Conservation (phyloP, 2,329 filamentous ascomycete genomes). For the Fusarium equiseti region DNA sequence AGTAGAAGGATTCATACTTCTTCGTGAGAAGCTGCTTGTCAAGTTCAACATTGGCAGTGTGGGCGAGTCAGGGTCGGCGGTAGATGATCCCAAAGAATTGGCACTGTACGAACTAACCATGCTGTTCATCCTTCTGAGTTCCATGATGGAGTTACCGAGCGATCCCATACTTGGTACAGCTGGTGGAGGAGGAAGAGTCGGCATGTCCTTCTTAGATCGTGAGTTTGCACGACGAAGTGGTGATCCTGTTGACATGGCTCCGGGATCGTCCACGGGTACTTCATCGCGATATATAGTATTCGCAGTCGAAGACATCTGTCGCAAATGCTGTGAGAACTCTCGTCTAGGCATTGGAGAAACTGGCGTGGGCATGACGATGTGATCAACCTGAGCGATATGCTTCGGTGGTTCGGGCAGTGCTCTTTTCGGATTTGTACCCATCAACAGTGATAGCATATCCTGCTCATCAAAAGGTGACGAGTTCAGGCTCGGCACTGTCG, state of each 20-base stretch:
- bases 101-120: conserved; percentile 60
- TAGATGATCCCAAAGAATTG: conserved; percentile 52
- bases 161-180: conserved; percentile 25
- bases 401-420: conserved; percentile 50
- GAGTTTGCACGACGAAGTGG: conserved; percentile 40
- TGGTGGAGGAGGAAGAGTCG: conserved; percentile 7
- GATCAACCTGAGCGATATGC: conserved; percentile 46
- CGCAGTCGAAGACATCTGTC: conserved; percentile 40
- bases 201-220: conserved; percentile 30
- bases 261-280: conserved; percentile 19
- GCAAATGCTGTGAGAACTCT: conserved; percentile 34
- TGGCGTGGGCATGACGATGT: conserved; percentile 44
- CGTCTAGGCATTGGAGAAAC: conserved; percentile 47
- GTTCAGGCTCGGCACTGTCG: conserved; percentile 35
- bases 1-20: conserved; percentile 39
- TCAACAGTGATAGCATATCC: conserved; percentile 51
- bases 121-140: conserved; percentile 70
- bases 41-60: conserved; percentile 55
- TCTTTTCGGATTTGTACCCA: conserved; percentile 43
- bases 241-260: conserved; percentile 40
- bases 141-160: conserved; percentile 60
- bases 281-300: conserved; percentile 47
- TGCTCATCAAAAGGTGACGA: conserved; percentile 52
- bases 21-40: conserved; percentile 54
- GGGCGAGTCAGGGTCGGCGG: conserved; percentile 52